Percentiles rank a stretch among this genome's conserved stretches.
Conservation (phyloP, 352 stramenopile species). For the Globisporangium sylvaticum region DNA sequence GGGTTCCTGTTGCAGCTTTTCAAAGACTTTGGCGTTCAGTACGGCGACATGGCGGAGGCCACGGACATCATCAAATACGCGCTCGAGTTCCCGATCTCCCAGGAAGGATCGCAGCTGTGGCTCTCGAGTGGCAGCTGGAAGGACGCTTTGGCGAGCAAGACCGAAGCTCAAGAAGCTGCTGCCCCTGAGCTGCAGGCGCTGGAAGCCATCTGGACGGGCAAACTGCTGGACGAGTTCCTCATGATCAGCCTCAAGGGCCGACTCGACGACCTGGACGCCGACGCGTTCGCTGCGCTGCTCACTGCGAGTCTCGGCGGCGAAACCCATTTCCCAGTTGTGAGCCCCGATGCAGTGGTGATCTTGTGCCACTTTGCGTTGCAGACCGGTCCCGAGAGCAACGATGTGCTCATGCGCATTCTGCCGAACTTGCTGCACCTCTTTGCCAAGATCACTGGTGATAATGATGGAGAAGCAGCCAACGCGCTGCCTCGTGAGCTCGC, state of each 20-base stretch:
- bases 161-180: background rate
- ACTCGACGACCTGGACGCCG: slow-evolving; percentile 55
- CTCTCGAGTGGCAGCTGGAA: slow-evolving; percentile 58
- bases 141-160: slow-evolving; percentile 8
- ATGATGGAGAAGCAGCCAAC: background rate
- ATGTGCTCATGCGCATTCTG: slow-evolving; percentile 57
- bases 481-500: slow-evolving; percentile 47
- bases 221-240: slow-evolving; percentile 75
- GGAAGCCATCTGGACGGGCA: slow-evolving; percentile 63
- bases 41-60: slow-evolving; percentile 54
- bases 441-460: slow-evolving; percentile 25
- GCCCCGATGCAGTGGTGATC: slow-evolving; percentile 65
- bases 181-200: slow-evolving; percentile 24
- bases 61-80: slow-evolving; percentile 53
- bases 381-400: slow-evolving; percentile 29
- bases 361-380: slow-evolving; percentile 64
- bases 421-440: slow-evolving; percentile 56
- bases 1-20: slow-evolving; percentile 66
- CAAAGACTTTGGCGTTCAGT: slow-evolving; percentile 62
- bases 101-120: slow-evolving; percentile 39
- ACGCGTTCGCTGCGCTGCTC: slow-evolving; percentile 47
- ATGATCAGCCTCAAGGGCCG: slow-evolving; percentile 76
- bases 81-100: slow-evolving; percentile 51
- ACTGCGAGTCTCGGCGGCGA: slow-evolving; percentile 49
- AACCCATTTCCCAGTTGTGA: slow-evolving; percentile 45